Conservation (phyloP, 2,329 filamentous ascomycete genomes). For the Penicillium carneum region DNA sequence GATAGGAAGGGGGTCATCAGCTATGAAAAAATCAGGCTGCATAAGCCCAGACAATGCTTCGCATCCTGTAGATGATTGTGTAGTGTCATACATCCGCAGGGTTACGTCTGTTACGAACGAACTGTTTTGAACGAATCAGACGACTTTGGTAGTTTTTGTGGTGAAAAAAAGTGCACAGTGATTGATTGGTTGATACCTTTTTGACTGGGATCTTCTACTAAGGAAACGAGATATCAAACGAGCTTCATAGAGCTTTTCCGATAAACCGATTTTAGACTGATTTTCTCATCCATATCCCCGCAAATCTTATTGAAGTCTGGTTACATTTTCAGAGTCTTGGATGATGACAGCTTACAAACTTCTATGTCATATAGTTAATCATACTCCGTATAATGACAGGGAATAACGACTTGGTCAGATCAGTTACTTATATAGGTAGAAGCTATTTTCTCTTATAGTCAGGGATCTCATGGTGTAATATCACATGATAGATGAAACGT, state of each 20-base stretch:
- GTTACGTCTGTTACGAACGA: conserved; percentile 20
- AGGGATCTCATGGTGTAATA: conserved; percentile 23
- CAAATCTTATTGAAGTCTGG: neutral
- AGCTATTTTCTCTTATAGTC: neutral
- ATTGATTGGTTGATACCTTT: neutral
- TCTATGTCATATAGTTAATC: neutral
- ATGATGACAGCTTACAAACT: neutral
- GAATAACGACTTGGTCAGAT: neutral
- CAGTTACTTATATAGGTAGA: neutral
- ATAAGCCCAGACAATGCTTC: conserved; percentile 25
- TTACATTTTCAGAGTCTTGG: neutral
- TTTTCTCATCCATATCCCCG: conserved; percentile 4
- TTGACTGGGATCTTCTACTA: neutral
- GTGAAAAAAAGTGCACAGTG: neutral
- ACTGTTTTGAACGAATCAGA: conserved; percentile 26
- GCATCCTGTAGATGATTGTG: conserved; percentile 30
- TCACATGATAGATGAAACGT: conserved; percentile 45
- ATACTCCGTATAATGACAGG: neutral
- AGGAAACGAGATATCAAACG: neutral
- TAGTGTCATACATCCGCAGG: conserved; percentile 31
- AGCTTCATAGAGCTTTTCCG: neutral
- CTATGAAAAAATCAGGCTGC: conserved; percentile 18
- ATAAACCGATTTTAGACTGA: neutral
- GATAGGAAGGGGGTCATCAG: conserved; percentile 21
- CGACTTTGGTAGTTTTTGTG: neutral